Conservation (phyloP, 2,329 filamentous ascomycete species). For the Ophiostoma montium region DNA sequence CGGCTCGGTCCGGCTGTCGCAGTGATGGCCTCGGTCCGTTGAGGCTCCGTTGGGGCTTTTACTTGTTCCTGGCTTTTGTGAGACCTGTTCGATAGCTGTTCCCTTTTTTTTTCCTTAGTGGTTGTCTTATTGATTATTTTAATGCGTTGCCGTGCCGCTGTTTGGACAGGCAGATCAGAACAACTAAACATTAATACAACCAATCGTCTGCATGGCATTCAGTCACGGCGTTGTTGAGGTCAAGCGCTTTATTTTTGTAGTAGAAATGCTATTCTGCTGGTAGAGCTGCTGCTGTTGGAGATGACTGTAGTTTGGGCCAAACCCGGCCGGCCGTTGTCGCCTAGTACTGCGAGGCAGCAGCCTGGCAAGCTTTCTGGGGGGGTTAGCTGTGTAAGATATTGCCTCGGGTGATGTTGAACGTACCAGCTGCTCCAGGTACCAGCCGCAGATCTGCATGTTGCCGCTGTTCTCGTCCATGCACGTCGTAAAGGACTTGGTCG, state of each 20-base stretch:
- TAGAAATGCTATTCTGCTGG: too few species aligned
- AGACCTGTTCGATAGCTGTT: slow-evolving; percentile 1
- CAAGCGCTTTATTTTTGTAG: too few species aligned
- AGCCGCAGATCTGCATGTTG: slow-evolving; percentile 90
- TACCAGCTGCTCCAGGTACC: slow-evolving; percentile 88
- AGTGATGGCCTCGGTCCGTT: not conserved
- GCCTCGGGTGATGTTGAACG: slow-evolving; percentile 13
- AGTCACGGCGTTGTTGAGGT: too few species aligned
- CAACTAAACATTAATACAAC: too few species aligned
- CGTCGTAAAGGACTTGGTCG: slow-evolving; percentile 75
- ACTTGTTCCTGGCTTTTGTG: too few species aligned
- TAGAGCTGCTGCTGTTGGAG: too few species aligned
- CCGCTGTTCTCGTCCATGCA: slow-evolving; percentile 95
- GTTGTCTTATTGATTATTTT: not conserved
- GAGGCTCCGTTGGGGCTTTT: not conserved
- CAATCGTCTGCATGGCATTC: too few species aligned
- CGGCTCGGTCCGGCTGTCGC: slow-evolving; percentile 6
- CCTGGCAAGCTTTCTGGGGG: slow-evolving; percentile 62
- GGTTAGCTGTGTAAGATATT: not conserved
- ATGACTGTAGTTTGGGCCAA: too few species aligned
- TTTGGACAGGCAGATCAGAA: too few species aligned
- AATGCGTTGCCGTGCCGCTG: too few species aligned
- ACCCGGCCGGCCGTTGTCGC: not conserved
- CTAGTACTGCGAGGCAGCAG: slow-evolving; percentile 60
- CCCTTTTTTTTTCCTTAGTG: not conserved